These are phyloP conservation scores for Tuber magnatum DNA, from an alignment of 495 filamentous ascomycete genomes.

Conservation along the genomic window DNA sequence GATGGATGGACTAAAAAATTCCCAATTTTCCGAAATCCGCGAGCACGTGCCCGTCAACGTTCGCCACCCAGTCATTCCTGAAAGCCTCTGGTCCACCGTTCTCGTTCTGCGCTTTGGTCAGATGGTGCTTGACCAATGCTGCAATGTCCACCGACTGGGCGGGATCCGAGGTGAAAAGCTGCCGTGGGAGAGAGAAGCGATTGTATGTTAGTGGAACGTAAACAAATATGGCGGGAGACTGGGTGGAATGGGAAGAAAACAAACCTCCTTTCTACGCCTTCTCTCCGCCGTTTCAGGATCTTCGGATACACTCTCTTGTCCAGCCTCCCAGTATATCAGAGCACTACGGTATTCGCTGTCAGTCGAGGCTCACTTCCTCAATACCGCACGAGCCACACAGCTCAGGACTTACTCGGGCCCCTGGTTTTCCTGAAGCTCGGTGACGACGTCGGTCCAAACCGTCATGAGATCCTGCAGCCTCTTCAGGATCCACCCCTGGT, in stretches of 20 bases:
- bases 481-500: conserved; percentile 50
- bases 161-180: conserved; percentile 57
- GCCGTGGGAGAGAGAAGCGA: conserved; percentile 14
- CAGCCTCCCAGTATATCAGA: conserved; percentile 50
- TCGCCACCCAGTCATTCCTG: conserved; percentile 68
- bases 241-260: neutral
- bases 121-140: conserved; percentile 59
- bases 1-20: conserved; percentile 19
- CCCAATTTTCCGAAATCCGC: conserved; percentile 56
- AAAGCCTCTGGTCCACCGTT: conserved; percentile 69
- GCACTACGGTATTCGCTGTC: conserved; percentile 11
- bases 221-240: neutral
- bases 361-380: neutral
- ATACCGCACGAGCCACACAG: conserved; percentile 14
- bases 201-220: neutral
- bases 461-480: conserved; percentile 60
- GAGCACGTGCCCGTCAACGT: conserved; percentile 78
- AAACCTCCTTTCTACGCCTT: conserved; percentile 43
- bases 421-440: conserved; percentile 56
- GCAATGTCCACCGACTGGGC: conserved; percentile 65
- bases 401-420: conserved; percentile 43
- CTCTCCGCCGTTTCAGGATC: conserved; percentile 59
- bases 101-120: conserved; percentile 58
- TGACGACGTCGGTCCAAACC: conserved; percentile 62
- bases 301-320: conserved; percentile 31